Conservation (phyloP, 2,329 filamentous ascomycete species). For the Trichoderma sp. region DNA sequence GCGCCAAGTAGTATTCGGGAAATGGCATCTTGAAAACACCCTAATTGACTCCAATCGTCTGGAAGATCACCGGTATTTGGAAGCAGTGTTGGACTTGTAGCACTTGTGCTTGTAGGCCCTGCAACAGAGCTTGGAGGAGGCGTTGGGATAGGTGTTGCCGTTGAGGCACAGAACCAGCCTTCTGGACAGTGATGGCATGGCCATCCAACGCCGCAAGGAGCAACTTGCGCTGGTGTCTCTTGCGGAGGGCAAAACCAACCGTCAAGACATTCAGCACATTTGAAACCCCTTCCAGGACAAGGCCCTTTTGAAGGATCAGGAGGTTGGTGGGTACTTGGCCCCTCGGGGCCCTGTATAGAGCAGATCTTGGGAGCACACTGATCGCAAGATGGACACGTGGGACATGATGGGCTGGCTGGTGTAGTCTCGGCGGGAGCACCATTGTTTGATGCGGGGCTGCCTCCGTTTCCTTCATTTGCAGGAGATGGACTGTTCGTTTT, state of each 20-base stretch:
- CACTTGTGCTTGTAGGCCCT: neutral
- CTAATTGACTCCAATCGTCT: constrained; percentile 30
- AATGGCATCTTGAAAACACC: constrained; percentile 33
- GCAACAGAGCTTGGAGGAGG: neutral
- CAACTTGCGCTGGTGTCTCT: constrained; percentile 31
- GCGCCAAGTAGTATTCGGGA: constrained; percentile 25
- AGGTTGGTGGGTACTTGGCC: neutral
- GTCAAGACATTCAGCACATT: constrained; percentile 31
- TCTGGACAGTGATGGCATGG: constrained; percentile 32
- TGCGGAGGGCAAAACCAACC: constrained; percentile 34
- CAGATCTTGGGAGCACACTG: constrained; percentile 6
- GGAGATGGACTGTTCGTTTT: neutral
- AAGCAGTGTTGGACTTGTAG: neutral
- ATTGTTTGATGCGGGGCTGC: neutral
- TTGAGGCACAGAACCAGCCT: constrained; percentile 30
- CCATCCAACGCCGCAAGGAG: constrained; percentile 32
- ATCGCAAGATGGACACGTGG: constrained; percentile 24
- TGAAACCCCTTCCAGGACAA: constrained; percentile 29
- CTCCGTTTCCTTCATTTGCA: neutral
- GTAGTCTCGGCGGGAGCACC: neutral
- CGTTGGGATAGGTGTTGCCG: neutral
- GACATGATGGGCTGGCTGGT: constrained; percentile 15
- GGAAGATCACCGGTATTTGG: neutral
- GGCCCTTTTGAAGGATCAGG: constrained; percentile 20
- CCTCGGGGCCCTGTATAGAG: neutral